Base-by-base conservation (phyloP, 1,284 basidiomycete genomes). In the Xerocomus minutiporus region DNA sequence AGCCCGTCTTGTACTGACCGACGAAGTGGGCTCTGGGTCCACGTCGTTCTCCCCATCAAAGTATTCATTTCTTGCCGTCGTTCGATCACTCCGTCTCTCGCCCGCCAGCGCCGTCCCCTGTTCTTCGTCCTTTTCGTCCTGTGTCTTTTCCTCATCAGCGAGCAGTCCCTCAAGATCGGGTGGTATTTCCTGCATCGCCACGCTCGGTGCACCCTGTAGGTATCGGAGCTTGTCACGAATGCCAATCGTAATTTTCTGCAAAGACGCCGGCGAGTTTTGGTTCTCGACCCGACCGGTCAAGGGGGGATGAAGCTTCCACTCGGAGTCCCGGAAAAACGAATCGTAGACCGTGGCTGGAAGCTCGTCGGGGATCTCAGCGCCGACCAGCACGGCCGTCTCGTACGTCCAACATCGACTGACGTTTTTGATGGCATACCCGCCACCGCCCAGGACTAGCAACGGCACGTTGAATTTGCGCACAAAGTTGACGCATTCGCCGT, bases 381-480 rank as follows among this genome's bases (percentile, higher is more conserved):
- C 91, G 26, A 95, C 86, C n/a, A 95, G 80, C 0, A 99, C 89
- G 5, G 92, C 87, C 0, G 97, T 99, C 71, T 99, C 96, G 75
- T 98, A 97, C 9, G 96, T 89, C 96, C 96, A 99, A 68, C 96
- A 98, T n/a, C 96, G 83, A 41, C 91, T 91, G 51, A 99, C 96
- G 62, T 96, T 97, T 67, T 92, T 91, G 63, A 94, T 91, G 2
- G 91, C 95, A 68, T 99, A 99, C 0, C 96, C 96, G 1, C 96
- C 96, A 1, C 96, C 96, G 17, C 96, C 96, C 2, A 99, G 71
- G 7, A 97, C 89, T 15, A 99, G 77, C 5, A 98, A 74, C 0
- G 96, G 96, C 0, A 97, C 81, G 55, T 87, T 86, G 73, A 93
- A 98, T 52, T 88, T 88, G 62, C 95, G 88, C 54, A 98, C 93